phyloP scores from a whole-genome alignment of 805 yeast genomes.

The Metschnikowia hibisci region DNA sequence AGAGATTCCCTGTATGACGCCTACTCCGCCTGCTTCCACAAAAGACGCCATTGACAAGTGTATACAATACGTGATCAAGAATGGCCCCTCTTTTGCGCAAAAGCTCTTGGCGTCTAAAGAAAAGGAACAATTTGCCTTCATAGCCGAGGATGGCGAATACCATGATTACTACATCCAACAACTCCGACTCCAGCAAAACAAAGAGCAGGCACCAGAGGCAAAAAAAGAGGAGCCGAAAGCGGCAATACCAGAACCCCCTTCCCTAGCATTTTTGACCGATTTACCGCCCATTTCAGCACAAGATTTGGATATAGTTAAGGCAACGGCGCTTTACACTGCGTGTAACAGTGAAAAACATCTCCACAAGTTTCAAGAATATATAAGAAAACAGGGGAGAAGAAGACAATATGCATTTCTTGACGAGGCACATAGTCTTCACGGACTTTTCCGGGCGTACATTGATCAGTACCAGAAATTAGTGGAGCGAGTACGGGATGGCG shows the following conservation, averaged over 20 bases:
- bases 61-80: conserved; percentile 61
- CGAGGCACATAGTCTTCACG: conserved; percentile 55
- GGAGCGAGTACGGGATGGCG: conserved; percentile 10
- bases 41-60: conserved; percentile 63
- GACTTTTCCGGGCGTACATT: conserved; percentile 45
- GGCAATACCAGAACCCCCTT: conserved; percentile 15
- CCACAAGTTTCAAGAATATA: conserved; percentile 32
- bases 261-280: conserved; percentile 25
- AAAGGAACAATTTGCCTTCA: conserved; percentile 60
- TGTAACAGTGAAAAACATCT: conserved; percentile 49
- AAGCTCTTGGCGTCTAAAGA: conserved; percentile 47
- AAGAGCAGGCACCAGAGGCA: not conserved
- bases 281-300: conserved; percentile 46
- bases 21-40: conserved; percentile 35
- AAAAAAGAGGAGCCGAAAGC: not conserved
- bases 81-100: conserved; percentile 64
- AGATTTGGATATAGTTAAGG: conserved; percentile 67
- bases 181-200: not conserved
- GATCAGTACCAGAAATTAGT: conserved; percentile 48
- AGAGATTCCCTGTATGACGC: not conserved
- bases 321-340: conserved; percentile 68
- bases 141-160: conserved; percentile 51
- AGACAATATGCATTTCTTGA: conserved; percentile 68
- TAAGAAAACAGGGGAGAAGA: conserved; percentile 32
- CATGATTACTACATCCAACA: conserved; percentile 47